These are phyloP conservation scores for Coemansia sp. DNA, from an alignment of 192 early-diverging fungal species.

Conservation along the genomic window DNA sequence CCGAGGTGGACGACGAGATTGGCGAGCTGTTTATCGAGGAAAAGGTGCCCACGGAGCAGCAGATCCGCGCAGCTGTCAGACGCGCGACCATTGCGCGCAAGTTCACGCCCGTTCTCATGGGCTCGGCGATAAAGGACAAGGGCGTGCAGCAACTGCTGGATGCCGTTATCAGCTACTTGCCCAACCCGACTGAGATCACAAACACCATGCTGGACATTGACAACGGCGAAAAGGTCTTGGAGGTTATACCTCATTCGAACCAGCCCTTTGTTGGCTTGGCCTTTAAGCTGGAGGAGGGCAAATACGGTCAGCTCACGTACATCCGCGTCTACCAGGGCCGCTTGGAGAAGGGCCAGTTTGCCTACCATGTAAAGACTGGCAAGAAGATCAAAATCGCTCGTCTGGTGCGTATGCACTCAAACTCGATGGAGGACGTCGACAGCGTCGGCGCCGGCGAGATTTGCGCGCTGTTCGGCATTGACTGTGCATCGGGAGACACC, in stretches of 20 bases:
- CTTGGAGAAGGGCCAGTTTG: slow-evolving; percentile 82
- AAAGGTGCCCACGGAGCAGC: slow-evolving; percentile 66
- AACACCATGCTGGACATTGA: slow-evolving; percentile 74
- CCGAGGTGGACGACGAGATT: slow-evolving; percentile 83
- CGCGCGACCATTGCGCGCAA: slow-evolving; percentile 75
- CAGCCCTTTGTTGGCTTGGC: slow-evolving; percentile 83
- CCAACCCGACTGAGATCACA: slow-evolving; percentile 69
- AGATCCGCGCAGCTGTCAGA: slow-evolving; percentile 74
- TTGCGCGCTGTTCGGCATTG: slow-evolving; percentile 96
- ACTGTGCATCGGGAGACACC: slow-evolving; percentile 96
- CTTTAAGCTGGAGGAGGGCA: slow-evolving; percentile 91
- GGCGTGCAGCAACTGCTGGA: slow-evolving; percentile 77
- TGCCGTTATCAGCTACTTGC: slow-evolving; percentile 71
- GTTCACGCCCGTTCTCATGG: slow-evolving; percentile 85
- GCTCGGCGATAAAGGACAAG: slow-evolving; percentile 85
- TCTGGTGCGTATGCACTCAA: slow-evolving; percentile 97
- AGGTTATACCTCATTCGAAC: slow-evolving; percentile 64
- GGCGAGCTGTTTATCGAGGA: slow-evolving; percentile 82
- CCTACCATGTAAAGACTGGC: slow-evolving; percentile 85
- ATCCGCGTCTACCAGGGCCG: slow-evolving; percentile 95
- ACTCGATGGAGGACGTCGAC: slow-evolving; percentile 97
- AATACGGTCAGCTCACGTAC: slow-evolving; percentile 96
- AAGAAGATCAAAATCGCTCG: slow-evolving; percentile 96
- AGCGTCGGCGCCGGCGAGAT: slow-evolving; percentile 93
- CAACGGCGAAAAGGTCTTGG: slow-evolving; percentile 63